Evolutionary conservation across 257 asterid species (phyloP), one percentile per base, ranked within the genome.

Genomic region (Solanum dulcamara): DNA sequence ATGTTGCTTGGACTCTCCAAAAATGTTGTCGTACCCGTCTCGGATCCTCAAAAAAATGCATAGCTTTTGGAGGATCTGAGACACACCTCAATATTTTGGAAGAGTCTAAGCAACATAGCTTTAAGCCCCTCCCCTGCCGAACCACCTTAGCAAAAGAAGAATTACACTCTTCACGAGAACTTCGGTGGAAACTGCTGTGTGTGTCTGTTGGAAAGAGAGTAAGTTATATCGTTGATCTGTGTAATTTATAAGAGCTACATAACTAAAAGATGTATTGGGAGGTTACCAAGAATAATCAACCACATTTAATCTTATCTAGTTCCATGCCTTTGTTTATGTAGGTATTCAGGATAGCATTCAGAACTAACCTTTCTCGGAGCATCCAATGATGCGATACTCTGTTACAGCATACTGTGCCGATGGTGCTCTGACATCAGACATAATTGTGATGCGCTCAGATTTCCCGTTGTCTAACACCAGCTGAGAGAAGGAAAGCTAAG

Each of bases 331-430:
- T 30, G 12, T 53, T 40, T 12, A 84, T 50, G 26, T 26, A 64
- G 84, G 50, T 85, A 84, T 85, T 35, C 86, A 57, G 46, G 85
- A 30, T 75, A 66, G 85, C 50, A 48, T 55, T 55, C 86, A 83
- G 84, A 87, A 86, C 93, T 7, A 66, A 93, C 98, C 98, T 50
- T 85, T 83, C 51, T 90, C 88, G 81, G 97, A 91, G 79, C 93
- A 88, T 87, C 91, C 92, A 85, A 96, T 89, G 75, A 94, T 96
- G 86, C 91, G 92, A 87, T 96, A 96, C 75, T 91, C 93, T 57
- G 98, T 95, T 88, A 92, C 90, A 32, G 98, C 97, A 91, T 87
- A 91, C 86, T 93, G 98, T n/a, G 96, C 93, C 80, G 93, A 84
- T 80, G 85, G 80, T 22, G 89, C 88, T 85, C 86, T 87, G 85